Evolutionary conservation across 805 yeast genomes (phyloP).

Genomic region (Candida tibetensis): DNA sequence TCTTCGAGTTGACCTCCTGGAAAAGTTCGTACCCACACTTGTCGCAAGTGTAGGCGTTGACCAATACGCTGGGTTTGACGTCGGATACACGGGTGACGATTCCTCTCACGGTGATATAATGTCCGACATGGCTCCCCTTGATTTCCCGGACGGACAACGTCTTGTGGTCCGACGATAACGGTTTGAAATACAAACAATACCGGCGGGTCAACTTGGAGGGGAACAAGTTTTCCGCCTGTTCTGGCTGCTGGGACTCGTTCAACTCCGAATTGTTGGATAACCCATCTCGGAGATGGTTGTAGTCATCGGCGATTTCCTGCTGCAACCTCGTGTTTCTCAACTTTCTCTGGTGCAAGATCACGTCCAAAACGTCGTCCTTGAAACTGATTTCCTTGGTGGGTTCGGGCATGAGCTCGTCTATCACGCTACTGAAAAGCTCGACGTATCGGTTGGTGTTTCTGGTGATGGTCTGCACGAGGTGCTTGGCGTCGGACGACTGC

Average conservation of each 20-base stretch:
- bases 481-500: slow-evolving; percentile 11
- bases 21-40: slow-evolving; percentile 95
- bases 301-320: slow-evolving; percentile 64
- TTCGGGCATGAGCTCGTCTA: slow-evolving; percentile 81
- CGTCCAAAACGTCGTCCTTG: slow-evolving; percentile 89
- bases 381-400: slow-evolving; percentile 80
- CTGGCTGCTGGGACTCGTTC: slow-evolving; percentile 12
- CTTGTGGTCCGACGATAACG: slow-evolving; percentile 53
- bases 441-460: slow-evolving; percentile 76
- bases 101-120: slow-evolving; percentile 86
- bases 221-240: slow-evolving; percentile 50
- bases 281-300: slow-evolving; percentile 40
- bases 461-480: slow-evolving; percentile 55
- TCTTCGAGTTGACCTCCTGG: slow-evolving; percentile 85
- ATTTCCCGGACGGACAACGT: slow-evolving; percentile 88
- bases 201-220: slow-evolving; percentile 87
- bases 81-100: slow-evolving; percentile 94
- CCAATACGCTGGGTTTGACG: slow-evolving; percentile 88
- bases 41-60: slow-evolving; percentile 96
- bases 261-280: slow-evolving; percentile 22
- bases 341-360: slow-evolving; percentile 84
- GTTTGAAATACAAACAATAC: slow-evolving; percentile 82
- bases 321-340: slow-evolving; percentile 74
- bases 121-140: slow-evolving; percentile 79
- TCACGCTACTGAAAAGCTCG: slow-evolving; percentile 70